Evolutionary conservation across 2,329 filamentous ascomycete species (phyloP).

Genomic region (Xylaria sp.): DNA sequence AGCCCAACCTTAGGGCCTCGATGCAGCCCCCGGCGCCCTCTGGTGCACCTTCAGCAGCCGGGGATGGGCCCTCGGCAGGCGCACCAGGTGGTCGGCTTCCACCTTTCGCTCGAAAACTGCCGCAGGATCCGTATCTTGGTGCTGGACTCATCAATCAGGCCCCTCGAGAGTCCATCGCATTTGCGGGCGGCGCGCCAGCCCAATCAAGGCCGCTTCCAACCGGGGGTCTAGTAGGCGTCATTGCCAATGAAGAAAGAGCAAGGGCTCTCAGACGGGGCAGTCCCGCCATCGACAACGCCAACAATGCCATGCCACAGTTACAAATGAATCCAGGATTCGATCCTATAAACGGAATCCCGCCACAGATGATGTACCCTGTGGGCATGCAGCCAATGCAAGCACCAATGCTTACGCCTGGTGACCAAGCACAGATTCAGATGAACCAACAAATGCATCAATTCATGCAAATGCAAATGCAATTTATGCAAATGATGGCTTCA

Average conservation of each 20-base stretch:
- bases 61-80: slow-evolving; percentile 49
- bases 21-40: slow-evolving; percentile 52
- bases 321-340: slow-evolving; percentile 51
- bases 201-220: slow-evolving; percentile 58
- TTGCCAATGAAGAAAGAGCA: slow-evolving; percentile 82
- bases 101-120: slow-evolving; percentile 81
- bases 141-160: slow-evolving; percentile 75
- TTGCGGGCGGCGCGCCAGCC: slow-evolving; percentile 62
- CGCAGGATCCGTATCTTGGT: slow-evolving; percentile 83
- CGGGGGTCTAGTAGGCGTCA: slow-evolving; percentile 85
- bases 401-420: slow-evolving; percentile 60
- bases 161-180: slow-evolving; percentile 75
- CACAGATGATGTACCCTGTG: slow-evolving; percentile 56
- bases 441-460: slow-evolving; percentile 84
- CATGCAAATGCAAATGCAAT: slow-evolving; percentile 95
- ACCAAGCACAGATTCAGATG: slow-evolving; percentile 80
- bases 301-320: slow-evolving; percentile 47
- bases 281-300: slow-evolving; percentile 65
- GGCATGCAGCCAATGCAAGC: slow-evolving; percentile 42
- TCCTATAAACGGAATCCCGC: slow-evolving; percentile 55
- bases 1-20: slow-evolving; percentile 71
- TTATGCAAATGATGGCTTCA: slow-evolving; percentile 80
- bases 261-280: slow-evolving; percentile 79
- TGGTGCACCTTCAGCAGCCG: slow-evolving; percentile 62
- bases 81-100: slow-evolving; percentile 63